Evolutionary conservation across 495 filamentous ascomycete species (phyloP), one percentile per base, ranked within the genome.

Genomic region (Lasiosphaeriaceae sp.): DNA sequence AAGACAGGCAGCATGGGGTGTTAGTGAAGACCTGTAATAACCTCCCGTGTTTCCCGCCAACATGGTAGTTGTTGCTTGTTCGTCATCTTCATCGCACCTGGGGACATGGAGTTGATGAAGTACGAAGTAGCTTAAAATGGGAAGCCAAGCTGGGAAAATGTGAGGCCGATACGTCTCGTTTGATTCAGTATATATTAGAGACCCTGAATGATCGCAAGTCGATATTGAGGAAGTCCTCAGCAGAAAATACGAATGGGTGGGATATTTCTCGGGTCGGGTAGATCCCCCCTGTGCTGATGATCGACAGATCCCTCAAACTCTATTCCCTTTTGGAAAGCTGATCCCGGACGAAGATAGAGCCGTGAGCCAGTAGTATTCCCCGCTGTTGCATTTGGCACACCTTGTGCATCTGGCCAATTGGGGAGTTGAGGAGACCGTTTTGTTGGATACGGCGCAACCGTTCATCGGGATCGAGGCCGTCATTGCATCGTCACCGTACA

Each of bases 271-370:
- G 53, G 49, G 49, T 24, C 50, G 50, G 53, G 55, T 52, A 56
- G 59, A 61, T 65, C 62, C 50, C 58, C 47, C 56, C 54, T 61
- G 60, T 48, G 60, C 53, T 51, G 66, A 68, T 51, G 66, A 68
- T 68, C 66, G 63, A 60, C 60, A 56, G 56, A 64, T 63, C 57
- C 63, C 51, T 34, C 52, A 43, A 57, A 63, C 60, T 63, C 52
- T 66, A 57, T 63, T 63, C 62, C 55, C 26, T 39, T 34, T 50
- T 49, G 37, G 48, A 55, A 24, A 26, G 39, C 54, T 56, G 52
- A 37, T 37, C 47, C 49, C 14, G 29, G 45, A 39, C 24, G 11
- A 44, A 17, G 19, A 26, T 39, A 9, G 3, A 37, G 17, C 0
- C 20, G 22, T 11, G 49, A 52, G 16, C 49, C 29, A 39, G 22